These are phyloP conservation scores for Solanum hybrid DNA, from an alignment of 305 asterid species.

Conservation along the genomic window DNA sequence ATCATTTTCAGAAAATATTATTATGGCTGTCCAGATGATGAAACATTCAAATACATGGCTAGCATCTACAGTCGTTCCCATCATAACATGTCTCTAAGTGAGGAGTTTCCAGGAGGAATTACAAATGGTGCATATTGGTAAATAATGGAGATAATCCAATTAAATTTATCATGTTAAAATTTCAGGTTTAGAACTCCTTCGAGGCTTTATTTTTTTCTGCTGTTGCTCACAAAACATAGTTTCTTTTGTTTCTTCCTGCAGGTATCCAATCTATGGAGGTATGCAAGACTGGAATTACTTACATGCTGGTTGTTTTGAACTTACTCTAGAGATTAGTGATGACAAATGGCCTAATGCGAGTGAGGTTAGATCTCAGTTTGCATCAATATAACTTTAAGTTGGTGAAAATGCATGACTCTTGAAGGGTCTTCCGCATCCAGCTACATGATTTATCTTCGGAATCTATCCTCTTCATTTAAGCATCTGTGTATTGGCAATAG, in stretches of 20 bases:
- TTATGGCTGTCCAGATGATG: constrained; percentile 87
- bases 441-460: neutral
- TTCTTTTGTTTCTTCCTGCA: constrained; percentile 25
- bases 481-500: neutral
- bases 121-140: constrained; percentile 94
- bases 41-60: constrained; percentile 77
- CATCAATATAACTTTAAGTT: neutral
- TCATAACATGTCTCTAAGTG: constrained; percentile 83
- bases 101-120: constrained; percentile 84
- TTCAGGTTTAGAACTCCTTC: neutral
- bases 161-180: neutral
- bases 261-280: constrained; percentile 98
- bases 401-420: neutral
- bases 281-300: constrained; percentile 99
- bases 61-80: constrained; percentile 71
- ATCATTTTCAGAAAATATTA: constrained; percentile 55
- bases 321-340: constrained; percentile 91
- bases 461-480: neutral
- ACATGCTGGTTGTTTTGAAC: constrained; percentile 67
- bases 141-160: constrained; percentile 14
- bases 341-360: constrained; percentile 82
- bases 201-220: neutral
- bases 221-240: neutral
- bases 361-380: constrained; percentile 51
- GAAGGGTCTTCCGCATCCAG: neutral